These are phyloP conservation scores for Aegilops tauschii DNA, from an alignment of 176 grass and related monocot species.

Conservation along the genomic window DNA sequence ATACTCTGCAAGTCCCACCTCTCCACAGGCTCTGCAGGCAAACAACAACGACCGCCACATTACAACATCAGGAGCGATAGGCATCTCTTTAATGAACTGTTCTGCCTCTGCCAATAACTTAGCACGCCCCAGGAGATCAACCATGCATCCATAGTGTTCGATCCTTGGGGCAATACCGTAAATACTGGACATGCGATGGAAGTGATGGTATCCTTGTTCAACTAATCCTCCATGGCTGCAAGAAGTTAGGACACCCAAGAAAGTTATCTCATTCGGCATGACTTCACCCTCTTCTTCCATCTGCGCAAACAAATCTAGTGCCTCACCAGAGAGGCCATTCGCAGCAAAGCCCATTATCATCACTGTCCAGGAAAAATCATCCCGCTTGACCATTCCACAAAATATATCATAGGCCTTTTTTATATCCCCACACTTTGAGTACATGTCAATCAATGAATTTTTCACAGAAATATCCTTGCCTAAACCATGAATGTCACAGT, in stretches of 20 bases:
- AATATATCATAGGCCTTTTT: constrained; percentile 76
- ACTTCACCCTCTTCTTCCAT: constrained; percentile 68
- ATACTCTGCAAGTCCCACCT: constrained; percentile 69
- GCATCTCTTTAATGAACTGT: constrained; percentile 77
- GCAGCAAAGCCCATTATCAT: constrained; percentile 88
- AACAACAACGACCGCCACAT: constrained; percentile 87
- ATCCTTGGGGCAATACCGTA: constrained; percentile 67
- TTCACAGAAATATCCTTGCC: constrained; percentile 56
- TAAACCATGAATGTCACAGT: constrained; percentile 69
- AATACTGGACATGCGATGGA: constrained; percentile 57
- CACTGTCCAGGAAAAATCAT: constrained; percentile 85
- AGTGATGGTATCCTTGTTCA: constrained; percentile 75
- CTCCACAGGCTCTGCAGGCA: constrained; percentile 59
- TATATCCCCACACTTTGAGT: constrained; percentile 84
- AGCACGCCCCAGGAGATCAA: constrained; percentile 81
- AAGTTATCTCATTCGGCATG: constrained; percentile 76
- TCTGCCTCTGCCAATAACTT: constrained; percentile 63
- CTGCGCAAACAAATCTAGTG: constrained; percentile 81
- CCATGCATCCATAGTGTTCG: constrained; percentile 86
- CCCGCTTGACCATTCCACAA: constrained; percentile 37
- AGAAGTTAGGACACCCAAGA: constrained; percentile 75
- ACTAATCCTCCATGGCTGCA: constrained; percentile 92
- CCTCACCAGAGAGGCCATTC: constrained; percentile 68
- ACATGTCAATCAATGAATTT: constrained; percentile 93
- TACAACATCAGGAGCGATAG: constrained; percentile 60